Conservation (phyloP, 1,284 basidiomycete species). For the Sphagnurus paluster region DNA sequence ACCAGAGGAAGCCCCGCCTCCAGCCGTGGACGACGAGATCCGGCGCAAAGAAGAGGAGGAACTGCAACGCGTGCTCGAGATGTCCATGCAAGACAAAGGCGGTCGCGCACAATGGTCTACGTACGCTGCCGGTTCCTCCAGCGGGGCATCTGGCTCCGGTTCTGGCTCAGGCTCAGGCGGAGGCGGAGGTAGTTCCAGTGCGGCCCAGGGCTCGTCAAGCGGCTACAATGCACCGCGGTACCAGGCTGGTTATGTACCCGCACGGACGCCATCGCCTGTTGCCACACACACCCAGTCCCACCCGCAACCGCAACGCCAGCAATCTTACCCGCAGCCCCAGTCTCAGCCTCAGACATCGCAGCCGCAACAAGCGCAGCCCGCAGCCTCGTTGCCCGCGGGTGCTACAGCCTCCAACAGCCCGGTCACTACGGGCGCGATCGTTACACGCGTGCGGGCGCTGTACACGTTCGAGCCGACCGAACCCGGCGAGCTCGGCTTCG, state of each 20-base stretch:
- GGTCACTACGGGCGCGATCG: slow-evolving; percentile 38
- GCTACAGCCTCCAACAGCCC: slow-evolving; percentile 28
- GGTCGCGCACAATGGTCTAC: slow-evolving; percentile 60
- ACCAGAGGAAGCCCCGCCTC: slow-evolving; percentile 64
- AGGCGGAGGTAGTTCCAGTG: slow-evolving; percentile 4
- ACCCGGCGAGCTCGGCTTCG: slow-evolving; percentile 90
- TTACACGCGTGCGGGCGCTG: slow-evolving; percentile 87
- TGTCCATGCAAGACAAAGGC: slow-evolving; percentile 87
- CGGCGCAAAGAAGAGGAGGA: slow-evolving; percentile 89
- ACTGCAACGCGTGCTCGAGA: slow-evolving; percentile 85
- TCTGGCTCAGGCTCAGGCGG: slow-evolving; percentile 30
- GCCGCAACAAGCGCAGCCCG: slow-evolving; percentile 1
- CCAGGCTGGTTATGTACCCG: slow-evolving; percentile 48
- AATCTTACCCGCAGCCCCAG: slow-evolving; percentile 2
- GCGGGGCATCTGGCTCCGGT: slow-evolving; percentile 23
- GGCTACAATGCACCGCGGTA: slow-evolving; percentile 32
- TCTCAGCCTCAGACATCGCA: background rate
- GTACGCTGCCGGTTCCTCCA: slow-evolving; percentile 28
- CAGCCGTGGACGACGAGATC: slow-evolving; percentile 75
- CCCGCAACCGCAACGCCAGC: slow-evolving; percentile 20
- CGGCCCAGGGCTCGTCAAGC: background rate
- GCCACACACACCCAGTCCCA: slow-evolving; percentile 23
- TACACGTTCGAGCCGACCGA: slow-evolving; percentile 91
- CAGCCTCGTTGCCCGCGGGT: slow-evolving; percentile 23
- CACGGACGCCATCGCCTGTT: slow-evolving; percentile 42